phyloP scores from a whole-genome alignment of 768 basidiomycete genomes.

The Termitomyces sp. region DNA sequence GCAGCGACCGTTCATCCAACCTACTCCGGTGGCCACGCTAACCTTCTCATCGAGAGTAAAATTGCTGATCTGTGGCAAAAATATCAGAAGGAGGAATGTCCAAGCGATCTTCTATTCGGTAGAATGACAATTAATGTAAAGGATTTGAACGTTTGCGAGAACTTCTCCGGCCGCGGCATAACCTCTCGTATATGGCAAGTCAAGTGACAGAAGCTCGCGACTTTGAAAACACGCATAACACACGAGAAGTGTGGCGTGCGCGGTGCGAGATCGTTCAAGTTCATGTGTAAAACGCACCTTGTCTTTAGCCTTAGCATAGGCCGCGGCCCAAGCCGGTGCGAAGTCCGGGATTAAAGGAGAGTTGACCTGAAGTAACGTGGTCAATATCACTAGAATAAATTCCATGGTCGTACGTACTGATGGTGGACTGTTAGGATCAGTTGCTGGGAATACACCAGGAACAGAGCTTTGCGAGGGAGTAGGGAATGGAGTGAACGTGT shows the following conservation, averaged over 20 bases:
- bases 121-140: background rate
- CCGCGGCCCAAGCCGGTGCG: slow-evolving; percentile 54
- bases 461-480: slow-evolving; percentile 54
- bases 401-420: slow-evolving; percentile 31
- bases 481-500: slow-evolving; percentile 52
- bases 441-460: slow-evolving; percentile 49
- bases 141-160: background rate
- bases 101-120: background rate
- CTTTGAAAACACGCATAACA: background rate
- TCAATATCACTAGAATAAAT: background rate
- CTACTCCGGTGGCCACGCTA: slow-evolving; percentile 61
- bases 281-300: slow-evolving; percentile 35
- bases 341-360: slow-evolving; percentile 42
- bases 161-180: background rate
- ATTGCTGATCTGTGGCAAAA: slow-evolving; percentile 34
- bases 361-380: slow-evolving; percentile 24
- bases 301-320: slow-evolving; percentile 54
- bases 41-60: slow-evolving; percentile 65
- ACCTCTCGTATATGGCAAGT: background rate
- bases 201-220: background rate
- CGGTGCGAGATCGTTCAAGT: slow-evolving; percentile 1
- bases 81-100: background rate
- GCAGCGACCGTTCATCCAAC: slow-evolving; percentile 64
- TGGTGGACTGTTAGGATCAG: slow-evolving; percentile 57
- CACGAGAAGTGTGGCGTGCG: no score